Conservation (phyloP, 306 rosid species). For the Malus sylvestris region DNA sequence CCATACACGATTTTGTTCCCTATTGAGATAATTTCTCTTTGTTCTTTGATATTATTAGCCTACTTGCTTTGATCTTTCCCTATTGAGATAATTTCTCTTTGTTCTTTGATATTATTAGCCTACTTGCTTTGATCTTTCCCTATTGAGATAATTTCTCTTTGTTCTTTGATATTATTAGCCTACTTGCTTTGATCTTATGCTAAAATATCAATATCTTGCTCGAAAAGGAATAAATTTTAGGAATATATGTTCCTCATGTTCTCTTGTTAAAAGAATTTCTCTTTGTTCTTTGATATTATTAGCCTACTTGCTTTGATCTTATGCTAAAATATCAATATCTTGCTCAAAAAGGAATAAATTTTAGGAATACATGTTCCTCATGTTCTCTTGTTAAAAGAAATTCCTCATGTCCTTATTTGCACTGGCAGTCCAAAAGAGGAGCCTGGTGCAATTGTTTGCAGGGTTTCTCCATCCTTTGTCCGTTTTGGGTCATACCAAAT, state of each 20-base stretch:
- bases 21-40: too few relatives aligned
- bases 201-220: too few relatives aligned
- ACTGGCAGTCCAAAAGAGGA: constrained; percentile 96
- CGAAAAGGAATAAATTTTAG: too few relatives aligned
- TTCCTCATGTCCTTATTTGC: constrained; percentile 10
- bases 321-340: not conserved
- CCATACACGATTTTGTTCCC: not conserved
- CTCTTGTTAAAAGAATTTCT: not conserved
- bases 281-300: not conserved
- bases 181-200: too few relatives aligned
- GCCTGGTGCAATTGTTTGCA: constrained; percentile 90
- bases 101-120: too few relatives aligned
- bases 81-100: too few relatives aligned
- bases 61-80: too few relatives aligned
- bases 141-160: not conserved
- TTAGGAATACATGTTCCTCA: not conserved
- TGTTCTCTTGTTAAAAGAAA: not conserved
- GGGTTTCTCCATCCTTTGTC: constrained; percentile 84
- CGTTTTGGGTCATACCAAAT: constrained; percentile 97
- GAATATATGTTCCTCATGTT: too few relatives aligned
- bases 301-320: not conserved
- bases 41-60: too few relatives aligned
- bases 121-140: not conserved
- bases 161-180: too few relatives aligned
- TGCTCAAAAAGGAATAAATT: not conserved